These are phyloP conservation scores for Stemphylium lycopersici DNA, from an alignment of 2,329 filamentous ascomycete species.

Conservation along the genomic window DNA sequence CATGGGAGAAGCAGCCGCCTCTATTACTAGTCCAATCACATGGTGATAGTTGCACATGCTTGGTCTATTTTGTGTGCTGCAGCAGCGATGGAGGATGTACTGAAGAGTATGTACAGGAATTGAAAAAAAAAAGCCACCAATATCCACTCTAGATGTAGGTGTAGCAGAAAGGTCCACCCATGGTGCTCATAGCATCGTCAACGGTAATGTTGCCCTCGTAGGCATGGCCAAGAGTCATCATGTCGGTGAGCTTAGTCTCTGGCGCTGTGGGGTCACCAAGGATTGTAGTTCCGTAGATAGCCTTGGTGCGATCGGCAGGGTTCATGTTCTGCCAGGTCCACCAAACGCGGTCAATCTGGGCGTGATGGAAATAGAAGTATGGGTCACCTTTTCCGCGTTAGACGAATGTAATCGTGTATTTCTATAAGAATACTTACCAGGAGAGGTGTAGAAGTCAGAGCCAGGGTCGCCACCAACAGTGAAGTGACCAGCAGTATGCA, in stretches of 20 bases:
- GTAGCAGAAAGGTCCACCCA: constrained; percentile 56
- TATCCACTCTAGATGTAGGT: constrained; percentile 44
- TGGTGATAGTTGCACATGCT: neutral
- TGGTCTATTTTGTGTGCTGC: constrained; percentile 1
- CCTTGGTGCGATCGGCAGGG: constrained; percentile 44
- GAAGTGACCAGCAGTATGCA: constrained; percentile 56
- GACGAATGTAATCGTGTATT: neutral
- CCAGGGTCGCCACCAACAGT: constrained; percentile 53
- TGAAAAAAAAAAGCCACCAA: neutral
- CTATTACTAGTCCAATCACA: neutral
- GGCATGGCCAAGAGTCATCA: constrained; percentile 49
- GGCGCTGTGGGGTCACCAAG: constrained; percentile 53
- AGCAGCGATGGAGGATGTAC: constrained; percentile 1
- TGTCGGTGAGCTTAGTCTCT: constrained; percentile 55
- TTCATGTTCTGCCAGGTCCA: constrained; percentile 59
- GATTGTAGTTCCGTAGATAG: constrained; percentile 51
- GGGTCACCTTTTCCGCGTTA: constrained; percentile 40
- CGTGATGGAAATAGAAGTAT: constrained; percentile 55
- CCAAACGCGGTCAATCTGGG: constrained; percentile 55
- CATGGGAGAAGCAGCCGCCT: neutral
- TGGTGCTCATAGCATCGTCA: constrained; percentile 51
- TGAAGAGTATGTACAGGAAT: constrained; percentile 13
- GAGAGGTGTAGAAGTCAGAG: constrained; percentile 53
- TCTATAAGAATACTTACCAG: constrained; percentile 24
- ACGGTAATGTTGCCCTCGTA: constrained; percentile 45